phyloP scores from a whole-genome alignment of 164 flowering plant species.

The Nymphaea colorata region DNA sequence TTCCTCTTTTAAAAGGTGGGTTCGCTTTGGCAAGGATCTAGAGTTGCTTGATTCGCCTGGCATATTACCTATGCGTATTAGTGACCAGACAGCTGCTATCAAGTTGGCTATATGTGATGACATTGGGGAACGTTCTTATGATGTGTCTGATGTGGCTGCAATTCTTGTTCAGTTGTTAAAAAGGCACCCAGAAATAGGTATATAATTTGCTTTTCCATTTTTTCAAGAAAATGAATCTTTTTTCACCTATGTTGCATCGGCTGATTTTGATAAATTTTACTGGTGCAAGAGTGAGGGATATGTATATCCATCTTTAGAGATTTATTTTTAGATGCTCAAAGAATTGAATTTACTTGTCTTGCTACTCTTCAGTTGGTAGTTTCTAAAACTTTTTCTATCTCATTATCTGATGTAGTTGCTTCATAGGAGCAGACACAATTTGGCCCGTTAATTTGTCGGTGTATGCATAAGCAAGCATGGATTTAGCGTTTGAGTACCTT shows the following conservation, averaged over 20 bases:
- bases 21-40: conserved; percentile 76
- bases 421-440: no score
- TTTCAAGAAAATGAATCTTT: background rate
- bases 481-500: no score
- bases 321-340: background rate
- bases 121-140: conserved; percentile 95
- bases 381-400: no score
- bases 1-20: conserved; percentile 52
- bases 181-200: conserved; percentile 74
- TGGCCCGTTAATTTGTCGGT: no score
- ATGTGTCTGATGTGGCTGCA: conserved; percentile 80
- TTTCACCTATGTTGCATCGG: background rate
- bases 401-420: no score
- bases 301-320: background rate
- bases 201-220: conserved; percentile 2
- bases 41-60: conserved; percentile 97
- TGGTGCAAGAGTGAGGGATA: background rate
- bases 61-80: conserved; percentile 86
- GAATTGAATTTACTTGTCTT: no score
- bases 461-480: no score
- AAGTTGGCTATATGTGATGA: conserved; percentile 98
- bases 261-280: no score
- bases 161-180: conserved; percentile 77
- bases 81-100: conserved; percentile 86
- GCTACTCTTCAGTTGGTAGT: no score